Conservation (phyloP, 2,329 filamentous ascomycete species). For the Phoma herbarum region DNA sequence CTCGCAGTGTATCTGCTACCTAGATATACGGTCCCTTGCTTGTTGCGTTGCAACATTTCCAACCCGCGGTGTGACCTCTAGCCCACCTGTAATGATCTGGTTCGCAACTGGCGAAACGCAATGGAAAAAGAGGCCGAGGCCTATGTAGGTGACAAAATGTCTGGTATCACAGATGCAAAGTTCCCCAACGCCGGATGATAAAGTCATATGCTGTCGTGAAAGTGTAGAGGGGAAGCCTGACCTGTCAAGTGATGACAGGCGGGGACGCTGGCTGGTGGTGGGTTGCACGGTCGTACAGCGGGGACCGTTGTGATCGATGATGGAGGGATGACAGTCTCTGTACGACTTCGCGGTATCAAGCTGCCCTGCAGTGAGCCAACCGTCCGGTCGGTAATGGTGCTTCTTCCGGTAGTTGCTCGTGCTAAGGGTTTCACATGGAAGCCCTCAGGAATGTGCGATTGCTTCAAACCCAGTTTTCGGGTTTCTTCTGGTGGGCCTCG, state of each 20-base stretch:
- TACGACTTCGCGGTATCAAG: constrained; percentile 7
- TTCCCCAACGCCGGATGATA: constrained; percentile 41
- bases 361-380: constrained; percentile 16
- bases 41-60: constrained; percentile 20
- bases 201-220: constrained; percentile 44
- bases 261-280: constrained; percentile 10
- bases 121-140: constrained; percentile 34
- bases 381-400: constrained; percentile 14
- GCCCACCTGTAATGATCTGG: constrained; percentile 18
- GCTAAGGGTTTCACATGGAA: constrained; percentile 15
- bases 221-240: constrained; percentile 31
- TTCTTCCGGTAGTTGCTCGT: constrained; percentile 13
- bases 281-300: constrained; percentile 17
- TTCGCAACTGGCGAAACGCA: constrained; percentile 17
- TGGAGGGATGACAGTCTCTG: constrained; percentile 18
- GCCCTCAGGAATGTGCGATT: constrained; percentile 9
- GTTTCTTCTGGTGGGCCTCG: constrained; percentile 29
- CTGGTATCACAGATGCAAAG: constrained; percentile 50
- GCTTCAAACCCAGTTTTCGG: constrained; percentile 34
- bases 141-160: constrained; percentile 47
- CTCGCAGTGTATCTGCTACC: constrained; percentile 15
- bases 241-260: constrained; percentile 31
- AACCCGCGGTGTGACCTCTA: constrained; percentile 19
- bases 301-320: constrained; percentile 7
- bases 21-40: constrained; percentile 18